Conservation (phyloP, 2,329 filamentous ascomycete genomes). For the Xylaria sp. region DNA sequence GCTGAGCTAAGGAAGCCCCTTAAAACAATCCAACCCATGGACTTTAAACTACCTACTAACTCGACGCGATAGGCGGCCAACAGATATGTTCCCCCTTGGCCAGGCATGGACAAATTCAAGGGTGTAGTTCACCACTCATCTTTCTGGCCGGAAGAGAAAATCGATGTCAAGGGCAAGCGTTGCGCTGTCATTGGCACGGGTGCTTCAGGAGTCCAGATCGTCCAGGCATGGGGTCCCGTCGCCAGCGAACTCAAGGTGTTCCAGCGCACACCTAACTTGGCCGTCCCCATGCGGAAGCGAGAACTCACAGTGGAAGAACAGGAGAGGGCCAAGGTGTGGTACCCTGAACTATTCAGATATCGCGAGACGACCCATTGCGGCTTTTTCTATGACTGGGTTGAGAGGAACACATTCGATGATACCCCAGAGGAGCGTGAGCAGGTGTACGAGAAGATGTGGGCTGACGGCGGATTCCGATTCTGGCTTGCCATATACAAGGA, state of each 20-base stretch:
- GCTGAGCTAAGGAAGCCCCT: not conserved
- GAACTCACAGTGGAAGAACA: slow-evolving; percentile 62
- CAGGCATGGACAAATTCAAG: slow-evolving; percentile 68
- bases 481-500: slow-evolving; percentile 67
- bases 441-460: slow-evolving; percentile 61
- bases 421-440: slow-evolving; percentile 60
- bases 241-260: slow-evolving; percentile 67
- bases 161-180: slow-evolving; percentile 67
- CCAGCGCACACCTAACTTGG: slow-evolving; percentile 74
- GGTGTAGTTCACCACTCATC: slow-evolving; percentile 69
- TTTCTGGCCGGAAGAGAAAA: slow-evolving; percentile 67
- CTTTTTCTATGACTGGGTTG: slow-evolving; percentile 65
- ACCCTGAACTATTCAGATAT: slow-evolving; percentile 62
- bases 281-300: slow-evolving; percentile 68
- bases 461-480: slow-evolving; percentile 63
- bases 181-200: slow-evolving; percentile 73
- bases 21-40: not conserved
- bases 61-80: slow-evolving; percentile 59
- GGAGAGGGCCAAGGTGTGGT: slow-evolving; percentile 55
- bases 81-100: slow-evolving; percentile 69
- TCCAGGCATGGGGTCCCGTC: slow-evolving; percentile 66
- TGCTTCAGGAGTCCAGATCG: slow-evolving; percentile 71
- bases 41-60: not conserved
- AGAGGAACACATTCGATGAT: slow-evolving; percentile 67
- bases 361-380: slow-evolving; percentile 66